Evolutionary conservation across 2,329 filamentous ascomycete species (phyloP), one percentile per base, ranked within the genome.

Genomic region (Microthyrium microscopicum): DNA sequence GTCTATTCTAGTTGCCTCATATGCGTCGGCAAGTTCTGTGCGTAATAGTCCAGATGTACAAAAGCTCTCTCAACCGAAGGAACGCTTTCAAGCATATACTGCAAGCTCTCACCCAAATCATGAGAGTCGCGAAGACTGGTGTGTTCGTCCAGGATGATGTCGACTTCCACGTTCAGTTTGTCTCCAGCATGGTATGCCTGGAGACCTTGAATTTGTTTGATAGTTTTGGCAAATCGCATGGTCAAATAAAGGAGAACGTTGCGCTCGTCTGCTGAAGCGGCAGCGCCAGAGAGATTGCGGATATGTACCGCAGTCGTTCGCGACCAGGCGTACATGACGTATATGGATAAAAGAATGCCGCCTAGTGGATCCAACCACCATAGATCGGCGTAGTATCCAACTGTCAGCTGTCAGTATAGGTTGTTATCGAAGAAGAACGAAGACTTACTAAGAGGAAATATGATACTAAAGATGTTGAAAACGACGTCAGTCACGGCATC

Each of bases 141-240:
- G 41, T 70, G 68, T 44, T 80, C 75, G 40, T 84, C 80, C 26
- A 91, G 66, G 21, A 91, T 79, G 42, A 89, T 78, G 51, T 91
- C 82, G 8, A 87, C 80, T 46, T 77, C 72, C 18, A 87, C 79
- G 41, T 82, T 84, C 37, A 89, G 64, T 60, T 84, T 85, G 52
- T 89, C 82, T 18, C 82, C 82, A 0, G 76, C 74, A 47, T 91
- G 82, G 50, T 89, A 91, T 2, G 82, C 82, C 43, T 84, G 76
- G 36, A 89, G 58, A 20, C 82, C 82, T 50, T 89, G 82, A 39
- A 91, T 89, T 50, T 82, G 76, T 47, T 72, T 73, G 48, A 94
- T 91, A 9, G 79, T 78, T 43, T 79, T 82, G 29, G 84, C 84
- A 50, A 93, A 93, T 15, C 85, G 77, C 79, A 93, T 92, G 2